These are phyloP conservation scores for Pseudogymnoascus sp. DNA, from an alignment of 2,329 filamentous ascomycete genomes.

Conservation along the genomic window DNA sequence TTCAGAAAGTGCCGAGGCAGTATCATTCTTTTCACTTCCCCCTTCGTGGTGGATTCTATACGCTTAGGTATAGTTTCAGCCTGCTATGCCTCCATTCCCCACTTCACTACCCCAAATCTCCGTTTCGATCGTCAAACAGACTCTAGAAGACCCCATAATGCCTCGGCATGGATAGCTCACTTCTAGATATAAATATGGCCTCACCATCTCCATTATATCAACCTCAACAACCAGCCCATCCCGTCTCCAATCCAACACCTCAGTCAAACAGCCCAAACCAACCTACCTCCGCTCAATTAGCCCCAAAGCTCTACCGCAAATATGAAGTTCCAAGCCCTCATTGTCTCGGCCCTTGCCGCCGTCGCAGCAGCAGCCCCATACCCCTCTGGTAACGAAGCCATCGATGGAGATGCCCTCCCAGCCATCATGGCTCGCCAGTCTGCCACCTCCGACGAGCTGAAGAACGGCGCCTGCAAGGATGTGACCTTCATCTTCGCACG, in stretches of 20 bases:
- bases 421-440: not conserved
- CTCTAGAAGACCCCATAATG: not conserved
- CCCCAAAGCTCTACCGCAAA: not conserved
- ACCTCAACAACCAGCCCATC: not conserved
- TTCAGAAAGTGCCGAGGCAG: not conserved
- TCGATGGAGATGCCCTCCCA: not conserved
- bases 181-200: not conserved
- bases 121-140: not conserved
- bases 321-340: slow-evolving; percentile 2
- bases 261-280: not conserved
- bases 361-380: not conserved
- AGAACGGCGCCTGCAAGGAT: slow-evolving; percentile 27
- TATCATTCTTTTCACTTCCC: not conserved
- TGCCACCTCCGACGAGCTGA: slow-evolving; percentile 13
- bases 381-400: not conserved
- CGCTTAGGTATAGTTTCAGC: not conserved
- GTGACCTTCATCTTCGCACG: slow-evolving; percentile 41
- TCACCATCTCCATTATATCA: not conserved
- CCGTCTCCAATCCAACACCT: not conserved
- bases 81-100: not conserved
- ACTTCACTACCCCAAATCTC: not conserved
- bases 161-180: not conserved
- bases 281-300: not conserved
- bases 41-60: not conserved
- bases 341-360: not conserved